phyloP scores from a whole-genome alignment of 768 basidiomycete genomes.

The Russula dissimulans region DNA sequence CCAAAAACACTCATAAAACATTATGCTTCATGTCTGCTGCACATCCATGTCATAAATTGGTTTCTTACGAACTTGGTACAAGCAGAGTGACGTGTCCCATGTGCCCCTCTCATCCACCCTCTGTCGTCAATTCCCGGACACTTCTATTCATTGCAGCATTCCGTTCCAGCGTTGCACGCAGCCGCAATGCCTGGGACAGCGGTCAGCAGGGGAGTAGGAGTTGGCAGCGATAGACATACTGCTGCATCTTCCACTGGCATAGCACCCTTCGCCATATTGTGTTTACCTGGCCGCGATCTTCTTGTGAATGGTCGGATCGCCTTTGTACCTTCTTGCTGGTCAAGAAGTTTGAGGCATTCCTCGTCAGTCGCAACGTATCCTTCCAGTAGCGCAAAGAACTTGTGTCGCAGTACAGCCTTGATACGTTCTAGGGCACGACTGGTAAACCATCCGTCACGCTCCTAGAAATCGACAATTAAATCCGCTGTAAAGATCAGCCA shows the following conservation, averaged over 20 bases:
- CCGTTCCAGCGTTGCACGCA: conserved; percentile 41
- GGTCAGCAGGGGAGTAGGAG: not conserved
- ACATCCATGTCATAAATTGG: too few relatives aligned
- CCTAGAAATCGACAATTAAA: conserved; percentile 30
- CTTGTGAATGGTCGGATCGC: conserved; percentile 37
- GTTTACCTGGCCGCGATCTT: conserved; percentile 57
- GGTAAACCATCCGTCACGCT: conserved; percentile 87
- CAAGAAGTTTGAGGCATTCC: conserved; percentile 60
- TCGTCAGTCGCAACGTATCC: conserved; percentile 64
- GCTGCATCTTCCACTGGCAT: conserved; percentile 76
- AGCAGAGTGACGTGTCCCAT: not conserved
- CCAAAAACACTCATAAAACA: conserved; percentile 16
- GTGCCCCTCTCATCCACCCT: not conserved
- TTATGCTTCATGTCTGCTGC: not conserved
- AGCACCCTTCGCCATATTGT: conserved; percentile 86
- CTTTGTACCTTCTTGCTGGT: conserved; percentile 26
- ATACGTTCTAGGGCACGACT: conserved; percentile 70
- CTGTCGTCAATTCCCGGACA: conserved; percentile 7
- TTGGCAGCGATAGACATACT: conserved; percentile 33
- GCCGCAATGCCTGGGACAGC: conserved; percentile 47
- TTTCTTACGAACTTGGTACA: not conserved
- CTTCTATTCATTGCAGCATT: conserved; percentile 13
- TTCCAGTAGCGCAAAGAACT: conserved; percentile 71
- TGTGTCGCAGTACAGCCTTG: conserved; percentile 75
- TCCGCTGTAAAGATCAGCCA: not conserved